These are phyloP conservation scores for Aquilaria malaccensis DNA, from an alignment of 345 rosid species.

Conservation along the genomic window DNA sequence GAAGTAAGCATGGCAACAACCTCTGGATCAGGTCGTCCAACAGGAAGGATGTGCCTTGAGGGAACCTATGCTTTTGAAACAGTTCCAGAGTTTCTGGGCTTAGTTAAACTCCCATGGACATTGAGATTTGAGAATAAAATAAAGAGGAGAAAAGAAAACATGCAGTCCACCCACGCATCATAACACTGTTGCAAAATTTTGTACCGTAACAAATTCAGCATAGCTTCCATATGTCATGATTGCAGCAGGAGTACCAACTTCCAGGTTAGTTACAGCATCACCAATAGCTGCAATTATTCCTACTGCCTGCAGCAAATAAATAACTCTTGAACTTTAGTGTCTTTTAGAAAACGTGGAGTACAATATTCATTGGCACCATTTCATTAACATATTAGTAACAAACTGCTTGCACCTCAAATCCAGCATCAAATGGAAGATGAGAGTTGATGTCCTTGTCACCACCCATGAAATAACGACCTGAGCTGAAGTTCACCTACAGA, in stretches of 20 bases:
- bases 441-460: conserved; percentile 28
- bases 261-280: conserved; percentile 55
- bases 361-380: neutral
- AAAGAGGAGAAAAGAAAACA: conserved; percentile 3
- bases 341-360: neutral
- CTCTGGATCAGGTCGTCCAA: conserved; percentile 92
- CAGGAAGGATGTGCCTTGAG: conserved; percentile 73
- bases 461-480: conserved; percentile 82
- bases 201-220: conserved; percentile 69
- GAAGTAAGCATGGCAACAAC: conserved; percentile 99
- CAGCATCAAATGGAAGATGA: conserved; percentile 88
- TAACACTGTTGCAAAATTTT: conserved; percentile 3
- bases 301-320: conserved; percentile 52
- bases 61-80: conserved; percentile 38
- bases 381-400: neutral
- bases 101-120: neutral
- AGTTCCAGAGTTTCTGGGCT: neutral
- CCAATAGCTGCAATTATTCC: conserved; percentile 90
- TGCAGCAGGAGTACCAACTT: conserved; percentile 94
- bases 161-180: neutral
- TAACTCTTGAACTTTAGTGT: neutral
- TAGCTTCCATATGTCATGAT: conserved; percentile 85
- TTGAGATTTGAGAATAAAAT: conserved; percentile 11
- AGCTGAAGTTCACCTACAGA: conserved; percentile 87
- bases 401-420: conserved; percentile 63